A percentile compares a stretch with the other conserved stretches of the same genome.
These are phyloP conservation scores for Paraphaeosphaeria minitans DNA, from an alignment of 2,329 filamentous ascomycete species.

Conservation along the genomic window DNA sequence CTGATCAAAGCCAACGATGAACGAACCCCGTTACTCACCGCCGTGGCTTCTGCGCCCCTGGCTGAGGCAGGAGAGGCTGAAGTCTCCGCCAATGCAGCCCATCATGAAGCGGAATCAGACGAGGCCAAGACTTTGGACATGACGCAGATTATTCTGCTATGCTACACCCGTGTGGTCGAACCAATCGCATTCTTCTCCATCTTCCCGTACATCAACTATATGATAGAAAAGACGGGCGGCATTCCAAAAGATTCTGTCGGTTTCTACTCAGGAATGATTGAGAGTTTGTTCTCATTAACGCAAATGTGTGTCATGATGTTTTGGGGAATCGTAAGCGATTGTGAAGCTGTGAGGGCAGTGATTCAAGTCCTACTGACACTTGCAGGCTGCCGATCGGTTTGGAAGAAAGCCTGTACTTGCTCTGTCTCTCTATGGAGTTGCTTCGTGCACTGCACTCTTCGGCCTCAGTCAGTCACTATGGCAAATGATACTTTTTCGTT, in stretches of 20 bases:
- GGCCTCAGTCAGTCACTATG: conserved; percentile 69
- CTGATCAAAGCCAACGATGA: conserved; percentile 25
- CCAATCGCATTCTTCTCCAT: conserved; percentile 84
- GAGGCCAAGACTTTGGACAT: conserved; percentile 35
- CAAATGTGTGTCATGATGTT: conserved; percentile 79
- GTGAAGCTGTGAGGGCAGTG: not conserved
- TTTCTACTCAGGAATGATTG: conserved; percentile 78
- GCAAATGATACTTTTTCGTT: conserved; percentile 77
- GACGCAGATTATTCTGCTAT: conserved; percentile 71
- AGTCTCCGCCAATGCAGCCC: not conserved
- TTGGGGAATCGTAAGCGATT: conserved; percentile 62
- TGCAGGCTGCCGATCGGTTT: conserved; percentile 64
- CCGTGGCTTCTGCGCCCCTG: conserved; percentile 22
- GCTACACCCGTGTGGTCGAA: conserved; percentile 73
- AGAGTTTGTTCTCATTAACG: conserved; percentile 71
- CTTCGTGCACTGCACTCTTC: conserved; percentile 67
- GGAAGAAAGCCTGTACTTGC: conserved; percentile 77
- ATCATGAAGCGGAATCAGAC: conserved; percentile 16
- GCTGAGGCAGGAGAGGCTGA: conserved; percentile 18
- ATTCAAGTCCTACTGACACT: not conserved
- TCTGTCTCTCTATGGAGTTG: conserved; percentile 67
- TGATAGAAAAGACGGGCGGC: conserved; percentile 70
- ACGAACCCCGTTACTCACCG: conserved; percentile 35
- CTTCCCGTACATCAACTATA: conserved; percentile 79
- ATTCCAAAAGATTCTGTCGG: conserved; percentile 71